phyloP scores from a whole-genome alignment of 23 red algal species.

The Gracilariopsis chorda region DNA sequence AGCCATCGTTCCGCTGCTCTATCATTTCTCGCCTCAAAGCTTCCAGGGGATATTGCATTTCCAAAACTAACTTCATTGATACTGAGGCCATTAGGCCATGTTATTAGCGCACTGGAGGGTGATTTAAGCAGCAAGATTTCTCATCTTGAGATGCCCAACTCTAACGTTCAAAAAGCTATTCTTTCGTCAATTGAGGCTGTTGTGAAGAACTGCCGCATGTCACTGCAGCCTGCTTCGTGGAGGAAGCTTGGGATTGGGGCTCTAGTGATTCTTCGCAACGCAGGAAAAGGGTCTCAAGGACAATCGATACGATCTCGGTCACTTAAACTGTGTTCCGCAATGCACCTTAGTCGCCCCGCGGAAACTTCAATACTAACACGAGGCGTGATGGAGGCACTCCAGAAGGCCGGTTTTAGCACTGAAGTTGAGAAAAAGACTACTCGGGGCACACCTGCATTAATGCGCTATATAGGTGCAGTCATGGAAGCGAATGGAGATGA shows the following conservation, averaged over 20 bases:
- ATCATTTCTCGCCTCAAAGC: conserved; percentile 36
- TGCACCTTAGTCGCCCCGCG: conserved; percentile 3
- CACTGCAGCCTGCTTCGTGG: conserved; percentile 10
- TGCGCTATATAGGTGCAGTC: conserved; percentile 16
- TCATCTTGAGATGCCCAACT: background rate
- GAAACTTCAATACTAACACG: background rate
- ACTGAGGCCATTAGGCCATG: conserved; percentile 12
- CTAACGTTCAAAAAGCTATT: conserved; percentile 15
- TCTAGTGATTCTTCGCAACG: conserved; percentile 20
- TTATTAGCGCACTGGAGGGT: background rate
- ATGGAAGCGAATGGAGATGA: background rate
- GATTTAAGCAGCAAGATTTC: background rate
- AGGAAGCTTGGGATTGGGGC: background rate
- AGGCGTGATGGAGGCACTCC: conserved; percentile 15
- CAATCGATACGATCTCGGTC: conserved; percentile 29
- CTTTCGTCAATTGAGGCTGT: conserved; percentile 49
- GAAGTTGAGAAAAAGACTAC: background rate
- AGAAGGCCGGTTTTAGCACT: background rate
- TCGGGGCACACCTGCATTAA: conserved; percentile 23
- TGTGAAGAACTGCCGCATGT: conserved; percentile 35
- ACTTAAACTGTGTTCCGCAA: conserved; percentile 24
- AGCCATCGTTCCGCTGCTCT: conserved; percentile 43
- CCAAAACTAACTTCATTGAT: conserved; percentile 46
- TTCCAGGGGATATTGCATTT: conserved; percentile 38
- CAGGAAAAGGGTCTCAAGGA: conserved; percentile 1